These are phyloP conservation scores for Chlorella sp. DNA, from an alignment of 139 green algal genomes.

Conservation along the genomic window DNA sequence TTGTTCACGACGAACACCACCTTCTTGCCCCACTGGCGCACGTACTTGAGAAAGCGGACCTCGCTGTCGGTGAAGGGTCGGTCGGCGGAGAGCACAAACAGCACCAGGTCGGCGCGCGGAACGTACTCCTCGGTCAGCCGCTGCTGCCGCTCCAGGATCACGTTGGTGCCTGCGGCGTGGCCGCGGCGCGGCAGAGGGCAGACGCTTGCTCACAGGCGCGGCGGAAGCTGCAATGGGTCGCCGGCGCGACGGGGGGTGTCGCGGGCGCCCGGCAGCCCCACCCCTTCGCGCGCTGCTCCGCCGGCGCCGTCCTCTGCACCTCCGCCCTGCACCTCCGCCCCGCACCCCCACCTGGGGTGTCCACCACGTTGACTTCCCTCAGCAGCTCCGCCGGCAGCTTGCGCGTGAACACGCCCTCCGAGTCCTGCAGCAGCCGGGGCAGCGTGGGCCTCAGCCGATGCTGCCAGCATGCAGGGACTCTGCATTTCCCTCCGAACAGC, in stretches of 20 bases:
- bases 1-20: slow-evolving; percentile 99
- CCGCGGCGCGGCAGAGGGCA: too few relatives aligned
- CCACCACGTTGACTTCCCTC: slow-evolving; percentile 90
- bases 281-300: too few relatives aligned
- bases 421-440: slow-evolving; percentile 12
- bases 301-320: too few relatives aligned
- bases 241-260: too few relatives aligned
- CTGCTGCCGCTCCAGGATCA: slow-evolving; percentile 97
- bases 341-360: too few relatives aligned
- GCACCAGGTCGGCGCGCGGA: slow-evolving; percentile 92
- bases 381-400: slow-evolving; percentile 81
- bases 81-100: slow-evolving; percentile 94
- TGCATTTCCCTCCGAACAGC: background rate
- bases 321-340: too few relatives aligned
- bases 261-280: too few relatives aligned
- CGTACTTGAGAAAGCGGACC: slow-evolving; percentile 88
- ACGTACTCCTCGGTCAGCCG: slow-evolving; percentile 99
- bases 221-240: too few relatives aligned
- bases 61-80: slow-evolving; percentile 93
- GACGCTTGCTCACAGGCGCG: too few relatives aligned
- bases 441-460: background rate
- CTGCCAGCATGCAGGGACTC: background rate
- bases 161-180: slow-evolving; percentile 99
- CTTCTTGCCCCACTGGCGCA: slow-evolving; percentile 96
- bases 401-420: slow-evolving; percentile 84